Evolutionary conservation across 2,329 filamentous ascomycete genomes (phyloP).

Genomic region (Phialophora macrospora): DNA sequence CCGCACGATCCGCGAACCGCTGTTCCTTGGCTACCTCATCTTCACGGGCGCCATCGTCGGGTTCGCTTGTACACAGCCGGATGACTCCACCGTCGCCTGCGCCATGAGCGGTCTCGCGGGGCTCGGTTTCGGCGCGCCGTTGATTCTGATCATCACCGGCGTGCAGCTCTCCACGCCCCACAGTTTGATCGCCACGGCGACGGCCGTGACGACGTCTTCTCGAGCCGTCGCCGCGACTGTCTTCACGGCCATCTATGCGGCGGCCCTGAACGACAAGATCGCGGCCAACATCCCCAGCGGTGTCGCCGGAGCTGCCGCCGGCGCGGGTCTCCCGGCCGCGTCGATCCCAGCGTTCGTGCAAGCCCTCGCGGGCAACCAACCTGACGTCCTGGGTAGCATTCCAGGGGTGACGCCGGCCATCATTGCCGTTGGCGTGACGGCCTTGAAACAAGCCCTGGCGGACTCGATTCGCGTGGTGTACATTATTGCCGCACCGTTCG

Average conservation of each 20-base stretch:
- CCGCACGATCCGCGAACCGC: conserved; percentile 34
- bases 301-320: conserved; percentile 21
- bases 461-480: conserved; percentile 35
- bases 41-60: conserved; percentile 35
- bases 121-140: conserved; percentile 31
- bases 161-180: conserved; percentile 36
- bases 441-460: conserved; percentile 32
- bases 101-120: conserved; percentile 28
- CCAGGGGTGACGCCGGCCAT: conserved; percentile 29
- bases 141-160: conserved; percentile 35
- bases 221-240: conserved; percentile 33
- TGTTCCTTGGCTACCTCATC: conserved; percentile 33
- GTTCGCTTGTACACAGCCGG: conserved; percentile 28
- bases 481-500: conserved; percentile 34
- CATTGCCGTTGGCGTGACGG: conserved; percentile 20
- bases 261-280: conserved; percentile 27
- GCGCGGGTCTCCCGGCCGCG: conserved; percentile 27
- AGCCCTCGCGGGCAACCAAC: conserved; percentile 31
- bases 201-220: conserved; percentile 33
- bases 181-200: conserved; percentile 35
- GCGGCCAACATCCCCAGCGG: conserved; percentile 28
- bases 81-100: conserved; percentile 16
- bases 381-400: conserved; percentile 16
- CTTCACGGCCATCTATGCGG: conserved; percentile 35
- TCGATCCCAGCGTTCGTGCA: conserved; percentile 28